phyloP scores from a whole-genome alignment of 345 rosid species.

The Physaria fendleri region DNA sequence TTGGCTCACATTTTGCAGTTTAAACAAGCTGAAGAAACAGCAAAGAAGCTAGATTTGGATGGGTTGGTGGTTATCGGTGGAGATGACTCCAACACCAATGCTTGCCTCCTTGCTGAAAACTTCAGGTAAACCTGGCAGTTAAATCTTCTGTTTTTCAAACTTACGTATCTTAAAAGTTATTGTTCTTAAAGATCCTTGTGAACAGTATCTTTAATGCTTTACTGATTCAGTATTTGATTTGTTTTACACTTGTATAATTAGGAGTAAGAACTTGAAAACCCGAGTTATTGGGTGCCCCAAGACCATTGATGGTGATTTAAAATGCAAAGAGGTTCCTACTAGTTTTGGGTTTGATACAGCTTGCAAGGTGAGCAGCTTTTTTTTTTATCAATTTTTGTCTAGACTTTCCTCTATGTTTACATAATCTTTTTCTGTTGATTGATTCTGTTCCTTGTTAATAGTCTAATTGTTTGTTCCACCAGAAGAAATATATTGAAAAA shows the following conservation, averaged over 20 bases:
- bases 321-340: conserved; percentile 92
- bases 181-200: conserved; percentile 2
- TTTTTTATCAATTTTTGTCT: not conserved
- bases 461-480: not conserved
- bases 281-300: conserved; percentile 96
- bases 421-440: not conserved
- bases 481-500: not conserved
- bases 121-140: conserved; percentile 46
- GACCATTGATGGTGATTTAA: conserved; percentile 98
- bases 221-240: not conserved
- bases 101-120: conserved; percentile 97
- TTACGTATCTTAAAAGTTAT: not conserved
- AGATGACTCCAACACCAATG: conserved; percentile 98
- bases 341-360: conserved; percentile 99
- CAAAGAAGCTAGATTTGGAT: conserved; percentile 76
- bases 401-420: not conserved
- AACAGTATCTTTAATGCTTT: not conserved
- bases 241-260: conserved; percentile 19
- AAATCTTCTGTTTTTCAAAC: not conserved
- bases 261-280: conserved; percentile 80
- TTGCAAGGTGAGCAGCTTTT: conserved; percentile 67
- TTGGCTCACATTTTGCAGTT: conserved; percentile 46
- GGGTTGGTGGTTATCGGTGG: conserved; percentile 97
- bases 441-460: not conserved
- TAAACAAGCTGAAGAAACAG: conserved; percentile 98